Evolutionary conservation across 306 rosid genomes (phyloP), one percentile per base, ranked within the genome.

Genomic region (Trifolium subterraneum): DNA sequence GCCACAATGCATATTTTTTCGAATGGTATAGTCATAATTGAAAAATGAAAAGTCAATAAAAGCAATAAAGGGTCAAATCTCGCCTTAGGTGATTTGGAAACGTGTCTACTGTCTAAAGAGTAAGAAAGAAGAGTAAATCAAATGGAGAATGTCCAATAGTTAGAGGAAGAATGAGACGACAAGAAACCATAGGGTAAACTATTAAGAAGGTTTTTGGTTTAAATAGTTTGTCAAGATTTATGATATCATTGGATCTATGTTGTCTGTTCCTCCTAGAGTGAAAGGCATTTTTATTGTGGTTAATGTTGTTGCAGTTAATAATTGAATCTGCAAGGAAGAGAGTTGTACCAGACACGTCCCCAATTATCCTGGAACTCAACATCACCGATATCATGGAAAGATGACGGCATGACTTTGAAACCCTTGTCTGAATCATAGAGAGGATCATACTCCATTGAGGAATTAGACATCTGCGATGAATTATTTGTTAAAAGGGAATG

Each of bases 321-420:
- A 38, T 27, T 51, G 52, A 38, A 38, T 36, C 39, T 36, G 39
- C 39, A 36, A 7, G 45, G 6, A 74, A 27, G 0, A 4, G 38
- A 54, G 81, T 71, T 82, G 33, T 90, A 94, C 98, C 97, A 94
- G 73, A 94, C 86, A 55, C 97, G 96, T 33, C 95, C 98, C 98
- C 96, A 94, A 59, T 86, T 94, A 52, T 87, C 98, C 72, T 94
- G 98, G 83, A 91, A 94, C 83, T 90, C 96, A 27, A 94, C 45
- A 15, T 94, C 95, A 52, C 96, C 42, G 70, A 94, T 94, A 83
- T 91, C 97, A 71, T 94, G 98, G 83, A 94, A 94, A 25, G 98
- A 94, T 3, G 98, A 87, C 10, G 89, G 88, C 95, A 94, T 87
- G 81, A 84, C 96, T 77, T 88, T 86, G 84, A 76, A 91, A 61